These are phyloP conservation scores for Pyrenopolyporus hunteri DNA, from an alignment of 495 filamentous ascomycete genomes.

Conservation along the genomic window DNA sequence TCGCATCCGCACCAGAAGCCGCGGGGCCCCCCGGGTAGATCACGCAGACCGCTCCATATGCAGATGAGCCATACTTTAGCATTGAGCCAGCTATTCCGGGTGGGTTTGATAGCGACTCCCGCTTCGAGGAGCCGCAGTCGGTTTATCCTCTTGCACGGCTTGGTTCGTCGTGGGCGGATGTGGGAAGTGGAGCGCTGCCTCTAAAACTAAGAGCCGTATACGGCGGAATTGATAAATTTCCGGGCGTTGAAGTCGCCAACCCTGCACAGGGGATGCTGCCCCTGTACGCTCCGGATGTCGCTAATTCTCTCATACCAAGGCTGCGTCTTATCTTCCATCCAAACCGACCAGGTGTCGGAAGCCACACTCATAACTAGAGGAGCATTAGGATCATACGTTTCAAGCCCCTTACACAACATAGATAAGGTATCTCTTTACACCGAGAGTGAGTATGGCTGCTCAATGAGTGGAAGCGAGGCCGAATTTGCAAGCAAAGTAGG, in stretches of 20 bases:
- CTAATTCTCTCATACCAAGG: slow-evolving; percentile 18
- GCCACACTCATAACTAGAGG: neutral
- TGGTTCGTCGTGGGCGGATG: slow-evolving; percentile 19
- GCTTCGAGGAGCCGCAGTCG: neutral
- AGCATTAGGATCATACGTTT: slow-evolving; percentile 23
- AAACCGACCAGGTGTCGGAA: slow-evolving; percentile 30
- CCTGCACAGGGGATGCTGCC: neutral
- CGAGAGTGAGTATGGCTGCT: neutral
- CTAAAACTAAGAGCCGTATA: slow-evolving; percentile 7
- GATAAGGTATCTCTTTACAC: neutral
- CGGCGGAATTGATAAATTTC: slow-evolving; percentile 17
- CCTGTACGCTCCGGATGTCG: neutral
- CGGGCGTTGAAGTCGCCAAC: neutral
- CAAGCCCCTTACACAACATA: slow-evolving; percentile 32
- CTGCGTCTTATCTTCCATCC: slow-evolving; percentile 28
- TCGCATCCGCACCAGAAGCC: neutral
- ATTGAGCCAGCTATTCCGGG: neutral
- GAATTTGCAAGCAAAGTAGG: slow-evolving; percentile 2
- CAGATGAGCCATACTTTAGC: neutral
- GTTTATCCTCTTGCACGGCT: slow-evolving; percentile 6
- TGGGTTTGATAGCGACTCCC: neutral
- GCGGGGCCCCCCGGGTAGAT: neutral
- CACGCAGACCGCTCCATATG: neutral
- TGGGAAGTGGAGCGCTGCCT: slow-evolving; percentile 3
- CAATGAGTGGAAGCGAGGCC: neutral